These are phyloP conservation scores for Yamagishiella unicocca DNA, from an alignment of 139 green algal species.

Conservation along the genomic window DNA sequence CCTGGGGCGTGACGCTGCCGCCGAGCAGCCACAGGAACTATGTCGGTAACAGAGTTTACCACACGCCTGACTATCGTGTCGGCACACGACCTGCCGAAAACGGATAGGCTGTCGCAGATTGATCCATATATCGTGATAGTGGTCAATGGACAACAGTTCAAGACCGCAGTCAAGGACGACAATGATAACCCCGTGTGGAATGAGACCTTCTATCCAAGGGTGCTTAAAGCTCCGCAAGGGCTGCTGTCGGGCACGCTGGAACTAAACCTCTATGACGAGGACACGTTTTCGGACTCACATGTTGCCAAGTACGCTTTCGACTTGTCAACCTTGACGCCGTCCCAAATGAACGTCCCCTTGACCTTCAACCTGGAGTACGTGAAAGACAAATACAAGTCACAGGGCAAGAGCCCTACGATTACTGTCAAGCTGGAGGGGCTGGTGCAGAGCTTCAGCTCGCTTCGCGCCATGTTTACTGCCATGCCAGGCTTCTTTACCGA, in stretches of 20 bases:
- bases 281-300: slow-evolving; percentile 30
- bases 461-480: slow-evolving; percentile 42
- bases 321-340: slow-evolving; percentile 25
- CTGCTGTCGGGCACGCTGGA: not conserved
- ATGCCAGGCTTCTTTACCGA: slow-evolving; percentile 34
- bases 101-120: slow-evolving; percentile 30
- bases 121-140: slow-evolving; percentile 42
- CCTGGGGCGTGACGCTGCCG: too few species aligned
- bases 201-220: slow-evolving; percentile 2
- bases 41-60: slow-evolving; percentile 33
- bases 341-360: slow-evolving; percentile 15
- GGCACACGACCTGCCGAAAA: slow-evolving; percentile 25
- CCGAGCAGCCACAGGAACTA: not conserved
- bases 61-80: slow-evolving; percentile 16
- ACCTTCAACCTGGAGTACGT: slow-evolving; percentile 39
- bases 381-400: slow-evolving; percentile 50
- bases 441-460: slow-evolving; percentile 40
- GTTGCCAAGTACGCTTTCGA: not conserved
- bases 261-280: slow-evolving; percentile 36
- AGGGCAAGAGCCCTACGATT: slow-evolving; percentile 14
- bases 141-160: slow-evolving; percentile 31
- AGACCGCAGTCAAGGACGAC: slow-evolving; percentile 44
- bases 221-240: not conserved
- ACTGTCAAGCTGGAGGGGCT: slow-evolving; percentile 29
- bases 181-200: slow-evolving; percentile 42